phyloP scores from a whole-genome alignment of 257 asterid species.

The Striga asiatica region DNA sequence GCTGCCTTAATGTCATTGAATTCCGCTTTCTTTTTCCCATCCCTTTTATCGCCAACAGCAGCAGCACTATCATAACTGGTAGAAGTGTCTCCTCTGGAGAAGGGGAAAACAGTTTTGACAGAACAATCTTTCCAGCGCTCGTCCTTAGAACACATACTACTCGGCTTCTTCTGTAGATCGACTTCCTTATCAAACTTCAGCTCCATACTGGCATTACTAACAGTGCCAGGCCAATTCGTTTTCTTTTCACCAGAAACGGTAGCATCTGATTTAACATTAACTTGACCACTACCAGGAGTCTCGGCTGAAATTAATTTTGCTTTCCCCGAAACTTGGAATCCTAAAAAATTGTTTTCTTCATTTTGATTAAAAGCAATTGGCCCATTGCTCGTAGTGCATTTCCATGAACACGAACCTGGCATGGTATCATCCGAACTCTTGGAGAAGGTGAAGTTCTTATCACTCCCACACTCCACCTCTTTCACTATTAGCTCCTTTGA shows the following conservation, averaged over 20 bases:
- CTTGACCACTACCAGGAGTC: conserved; percentile 27
- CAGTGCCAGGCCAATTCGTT: conserved; percentile 37
- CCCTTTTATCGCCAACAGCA: conserved; percentile 31
- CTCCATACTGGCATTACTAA: conserved; percentile 31
- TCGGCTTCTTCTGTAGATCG: conserved; percentile 28
- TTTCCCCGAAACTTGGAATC: conserved; percentile 44
- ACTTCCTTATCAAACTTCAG: conserved; percentile 37
- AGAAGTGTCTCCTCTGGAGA: too few relatives aligned
- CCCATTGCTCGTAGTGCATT: conserved; percentile 38
- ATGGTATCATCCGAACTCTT: conserved; percentile 47
- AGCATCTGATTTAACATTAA: conserved; percentile 28
- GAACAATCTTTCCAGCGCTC: conserved; percentile 52
- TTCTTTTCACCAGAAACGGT: conserved; percentile 34
- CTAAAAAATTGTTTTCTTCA: conserved; percentile 39
- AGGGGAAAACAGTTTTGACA: too few relatives aligned
- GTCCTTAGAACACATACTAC: conserved; percentile 30
- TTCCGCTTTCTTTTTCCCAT: conserved; percentile 50
- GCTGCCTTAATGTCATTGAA: conserved; percentile 38
- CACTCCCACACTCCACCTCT: conserved; percentile 79
- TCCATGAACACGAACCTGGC: conserved; percentile 50
- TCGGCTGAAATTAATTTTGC: conserved; percentile 28
- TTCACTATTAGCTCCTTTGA: conserved; percentile 78
- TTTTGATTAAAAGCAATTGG: conserved; percentile 28
- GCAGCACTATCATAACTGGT: conserved; percentile 40
- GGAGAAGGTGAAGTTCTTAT: conserved; percentile 41